These are phyloP conservation scores for Alternaria ventricosa DNA, from an alignment of 2,329 filamentous ascomycete genomes.

Conservation along the genomic window DNA sequence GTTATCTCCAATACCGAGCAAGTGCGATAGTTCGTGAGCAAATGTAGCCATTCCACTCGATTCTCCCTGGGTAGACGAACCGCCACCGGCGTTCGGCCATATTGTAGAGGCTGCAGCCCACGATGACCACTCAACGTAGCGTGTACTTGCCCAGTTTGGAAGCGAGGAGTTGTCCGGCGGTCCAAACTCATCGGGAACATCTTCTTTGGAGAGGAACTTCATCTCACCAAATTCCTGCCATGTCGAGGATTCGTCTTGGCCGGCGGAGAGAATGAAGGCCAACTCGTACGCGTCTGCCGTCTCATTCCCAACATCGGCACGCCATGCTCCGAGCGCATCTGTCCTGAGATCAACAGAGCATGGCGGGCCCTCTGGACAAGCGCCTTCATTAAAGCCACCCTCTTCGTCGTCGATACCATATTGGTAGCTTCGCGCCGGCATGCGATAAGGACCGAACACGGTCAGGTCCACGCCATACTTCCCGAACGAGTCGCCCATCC, in stretches of 20 bases:
- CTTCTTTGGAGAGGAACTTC: slow-evolving; percentile 56
- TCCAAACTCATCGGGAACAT: slow-evolving; percentile 58
- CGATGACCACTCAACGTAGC: slow-evolving; percentile 62
- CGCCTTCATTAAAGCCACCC: slow-evolving; percentile 56
- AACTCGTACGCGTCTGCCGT: slow-evolving; percentile 58
- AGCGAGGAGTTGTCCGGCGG: slow-evolving; percentile 54
- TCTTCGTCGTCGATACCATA: slow-evolving; percentile 57
- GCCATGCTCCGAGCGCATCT: slow-evolving; percentile 59
- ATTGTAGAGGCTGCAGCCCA: slow-evolving; percentile 60
- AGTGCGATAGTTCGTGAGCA: slow-evolving; percentile 61
- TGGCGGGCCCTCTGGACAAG: slow-evolving; percentile 53
- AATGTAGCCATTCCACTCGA: slow-evolving; percentile 62
- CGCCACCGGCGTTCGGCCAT: slow-evolving; percentile 62
- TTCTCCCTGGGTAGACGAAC: slow-evolving; percentile 62
- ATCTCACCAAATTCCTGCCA: slow-evolving; percentile 66
- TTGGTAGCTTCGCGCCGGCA: slow-evolving; percentile 57
- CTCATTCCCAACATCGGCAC: slow-evolving; percentile 59
- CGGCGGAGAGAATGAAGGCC: slow-evolving; percentile 62
- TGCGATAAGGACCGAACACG: slow-evolving; percentile 59
- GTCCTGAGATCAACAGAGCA: slow-evolving; percentile 59
- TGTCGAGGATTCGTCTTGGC: slow-evolving; percentile 62
- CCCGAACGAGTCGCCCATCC: slow-evolving; percentile 63
- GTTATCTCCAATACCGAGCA: slow-evolving; percentile 62
- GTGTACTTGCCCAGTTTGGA: slow-evolving; percentile 57
- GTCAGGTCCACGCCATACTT: slow-evolving; percentile 62